Evolutionary conservation across 2,329 filamentous ascomycete genomes (phyloP).

Genomic region (Mycosphaerelloides madeirae): DNA sequence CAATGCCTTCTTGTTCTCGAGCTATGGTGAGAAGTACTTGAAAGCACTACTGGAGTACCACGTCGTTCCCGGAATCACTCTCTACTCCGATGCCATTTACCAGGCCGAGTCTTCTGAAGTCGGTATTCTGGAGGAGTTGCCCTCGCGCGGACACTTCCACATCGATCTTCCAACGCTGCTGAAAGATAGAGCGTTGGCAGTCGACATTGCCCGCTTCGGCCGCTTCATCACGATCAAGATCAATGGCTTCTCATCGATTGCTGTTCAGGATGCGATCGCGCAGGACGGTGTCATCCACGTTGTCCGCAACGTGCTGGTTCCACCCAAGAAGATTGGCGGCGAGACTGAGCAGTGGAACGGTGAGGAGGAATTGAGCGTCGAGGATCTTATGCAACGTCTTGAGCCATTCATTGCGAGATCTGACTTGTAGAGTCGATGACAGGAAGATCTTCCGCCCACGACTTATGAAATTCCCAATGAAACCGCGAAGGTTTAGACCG

Average conservation of each 20-base stretch:
- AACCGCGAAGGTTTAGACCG: no score
- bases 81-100: conserved; percentile 83
- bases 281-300: conserved; percentile 81
- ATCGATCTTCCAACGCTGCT: conserved; percentile 71
- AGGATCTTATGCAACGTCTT: conserved; percentile 57
- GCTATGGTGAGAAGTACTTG: conserved; percentile 68
- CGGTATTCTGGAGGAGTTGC: conserved; percentile 27
- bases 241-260: conserved; percentile 66
- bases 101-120: conserved; percentile 33
- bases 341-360: conserved; percentile 39
- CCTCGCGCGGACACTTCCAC: conserved; percentile 51
- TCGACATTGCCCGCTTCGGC: conserved; percentile 67
- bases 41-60: conserved; percentile 75
- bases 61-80: conserved; percentile 64
- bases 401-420: conserved; percentile 40
- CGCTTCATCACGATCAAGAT: conserved; percentile 67
- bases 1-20: conserved; percentile 83
- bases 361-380: conserved; percentile 51
- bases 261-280: conserved; percentile 64
- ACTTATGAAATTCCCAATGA: no score
- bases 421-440: conserved; percentile 20
- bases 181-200: conserved; percentile 58
- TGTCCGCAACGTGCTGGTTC: conserved; percentile 67
- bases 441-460: no score
- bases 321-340: conserved; percentile 56